Evolutionary conservation across 768 basidiomycete species (phyloP).

Genomic region (Daedalea quercina): DNA sequence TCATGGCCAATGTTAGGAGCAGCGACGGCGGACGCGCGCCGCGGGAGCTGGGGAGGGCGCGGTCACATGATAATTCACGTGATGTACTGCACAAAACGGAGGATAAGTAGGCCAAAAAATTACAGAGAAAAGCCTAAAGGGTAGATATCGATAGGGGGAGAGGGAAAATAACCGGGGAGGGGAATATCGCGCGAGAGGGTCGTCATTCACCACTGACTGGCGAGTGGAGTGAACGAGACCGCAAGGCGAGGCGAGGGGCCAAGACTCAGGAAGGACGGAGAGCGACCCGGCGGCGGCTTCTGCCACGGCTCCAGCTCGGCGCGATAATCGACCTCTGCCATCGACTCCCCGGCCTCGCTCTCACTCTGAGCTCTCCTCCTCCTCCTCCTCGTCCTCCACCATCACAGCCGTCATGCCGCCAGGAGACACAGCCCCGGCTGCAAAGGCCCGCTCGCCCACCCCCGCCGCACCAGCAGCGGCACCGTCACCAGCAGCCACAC

Average conservation of each 20-base stretch:
- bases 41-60: neutral
- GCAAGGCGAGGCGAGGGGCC: no score
- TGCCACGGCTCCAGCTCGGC: slow-evolving; percentile 1
- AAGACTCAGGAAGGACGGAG: no score
- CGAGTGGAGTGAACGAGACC: neutral
- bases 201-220: neutral
- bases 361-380: neutral
- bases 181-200: neutral
- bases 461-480: slow-evolving; percentile 9
- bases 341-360: no score
- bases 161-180: neutral
- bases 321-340: slow-evolving; percentile 2
- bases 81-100: neutral
- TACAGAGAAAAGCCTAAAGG: neutral
- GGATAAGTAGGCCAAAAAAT: neutral
- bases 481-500: slow-evolving; percentile 5
- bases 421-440: slow-evolving; percentile 1
- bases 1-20: neutral
- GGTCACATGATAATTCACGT: neutral
- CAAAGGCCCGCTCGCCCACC: slow-evolving; percentile 10
- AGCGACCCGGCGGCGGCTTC: neutral
- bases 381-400: neutral
- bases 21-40: neutral
- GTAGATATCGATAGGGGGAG: neutral
- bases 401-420: neutral